Conservation (phyloP, 345 rosid genomes). For the Euphorbia lathyris region DNA sequence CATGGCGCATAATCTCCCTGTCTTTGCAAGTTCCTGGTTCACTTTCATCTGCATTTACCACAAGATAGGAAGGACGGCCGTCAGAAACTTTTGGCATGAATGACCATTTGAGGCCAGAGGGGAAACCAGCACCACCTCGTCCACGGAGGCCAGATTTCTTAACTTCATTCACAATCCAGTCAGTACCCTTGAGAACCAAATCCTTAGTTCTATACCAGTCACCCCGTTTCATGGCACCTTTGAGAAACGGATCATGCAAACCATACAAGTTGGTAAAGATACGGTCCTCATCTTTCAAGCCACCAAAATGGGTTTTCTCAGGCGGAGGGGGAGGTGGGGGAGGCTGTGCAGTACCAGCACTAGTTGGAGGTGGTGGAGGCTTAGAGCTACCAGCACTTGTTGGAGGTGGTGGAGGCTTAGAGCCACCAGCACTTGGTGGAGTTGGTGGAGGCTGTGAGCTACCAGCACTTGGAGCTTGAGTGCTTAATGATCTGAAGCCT, state of each 20-base stretch:
- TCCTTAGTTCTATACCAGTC: conserved; percentile 97
- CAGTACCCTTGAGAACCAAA: conserved; percentile 91
- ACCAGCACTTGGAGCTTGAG: conserved; percentile 51
- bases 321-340: conserved; percentile 77
- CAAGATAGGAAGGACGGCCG: conserved; percentile 97
- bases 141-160: conserved; percentile 97
- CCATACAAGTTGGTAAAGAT: conserved; percentile 94
- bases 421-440: conserved; percentile 35
- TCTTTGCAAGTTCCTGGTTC: conserved; percentile 99
- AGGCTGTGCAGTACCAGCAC: conserved; percentile 52
- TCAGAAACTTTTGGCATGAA: conserved; percentile 98
- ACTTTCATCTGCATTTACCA: conserved; percentile 99
- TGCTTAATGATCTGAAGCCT: conserved; percentile 62
- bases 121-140: conserved; percentile 99
- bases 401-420: conserved; percentile 55
- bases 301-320: conserved; percentile 96
- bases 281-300: conserved; percentile 89
- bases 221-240: conserved; percentile 95
- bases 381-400: conserved; percentile 36
- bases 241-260: conserved; percentile 85
- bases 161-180: conserved; percentile 93
- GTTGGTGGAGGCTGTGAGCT: background rate
- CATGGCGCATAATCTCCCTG: conserved; percentile 96
- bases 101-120: conserved; percentile 98
- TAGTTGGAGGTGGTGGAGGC: conserved; percentile 43